Base-by-base conservation (phyloP, 257 asterid genomes). In the Cinchona pubescens region DNA sequence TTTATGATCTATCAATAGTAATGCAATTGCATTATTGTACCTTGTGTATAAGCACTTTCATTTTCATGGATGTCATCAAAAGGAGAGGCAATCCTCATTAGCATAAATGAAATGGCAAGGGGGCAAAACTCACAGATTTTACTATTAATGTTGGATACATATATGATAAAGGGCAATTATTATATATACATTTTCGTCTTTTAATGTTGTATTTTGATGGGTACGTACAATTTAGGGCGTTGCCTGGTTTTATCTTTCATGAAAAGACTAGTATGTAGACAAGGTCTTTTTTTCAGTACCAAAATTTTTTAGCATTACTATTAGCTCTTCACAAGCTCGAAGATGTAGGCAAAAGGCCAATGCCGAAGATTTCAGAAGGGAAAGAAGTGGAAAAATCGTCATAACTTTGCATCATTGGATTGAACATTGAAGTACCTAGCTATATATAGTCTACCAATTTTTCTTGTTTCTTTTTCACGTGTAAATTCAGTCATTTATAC, bases 301-400 rank as follows among this genome's bases (percentile, higher is more conserved):
- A 43, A 63, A n/a, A n/a, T n/a, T 2, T 53, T 74, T 67, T 56
- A 6, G 69, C 58, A 46, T 56, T 73, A 53, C 64, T 30, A 56
- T 55, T 43, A 23, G 40, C 66, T 66, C 62, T 64, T 73, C 46
- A 9, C 58, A 30, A 58, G 79, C 78, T 79, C 21, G 25, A 67
- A 55, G 82, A 79, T 79, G 72, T 23, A 79, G 18, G 19, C 75
- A 73, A 58, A 48, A 69, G 62, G 79, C 82, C 82, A 79, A 73
- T 29, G 19, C 49, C 67, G 46, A 67, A 79, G 82, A 73, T 74
- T 79, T 79, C 73, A 66, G 65, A 75, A 51, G 46, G 56, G 56
- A 27, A 55, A 67, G 58, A 75, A n/a, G 55, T 48, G 42, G 9
- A 10, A 45, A 40, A 23, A 11, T 40, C 72, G 40, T 34, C 7